Base-by-base conservation (phyloP, 2,329 filamentous ascomycete species). In the Tolypocladium album region DNA sequence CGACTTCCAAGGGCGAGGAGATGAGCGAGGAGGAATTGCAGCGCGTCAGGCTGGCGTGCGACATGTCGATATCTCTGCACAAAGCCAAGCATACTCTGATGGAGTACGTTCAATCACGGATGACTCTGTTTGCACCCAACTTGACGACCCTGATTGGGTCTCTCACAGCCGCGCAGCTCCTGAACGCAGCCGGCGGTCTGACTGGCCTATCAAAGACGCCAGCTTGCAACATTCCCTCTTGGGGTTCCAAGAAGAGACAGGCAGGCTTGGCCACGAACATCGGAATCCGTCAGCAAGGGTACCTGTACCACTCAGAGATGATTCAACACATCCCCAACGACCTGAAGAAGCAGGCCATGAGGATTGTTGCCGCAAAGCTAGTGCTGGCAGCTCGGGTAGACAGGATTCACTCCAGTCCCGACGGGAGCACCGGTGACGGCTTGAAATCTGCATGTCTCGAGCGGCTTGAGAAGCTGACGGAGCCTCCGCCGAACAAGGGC, bases 121-220 rank as follows among this genome's bases (percentile, higher is more conserved):
- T 99, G 90, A 94, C 89, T 66, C 81, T 96, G 40, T 97, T 97
- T 70, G 94, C 94, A 5, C 94, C 94, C 0, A 99, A 99, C 68
- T 76, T 97, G 59, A 96, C 94, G 0, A 87, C 86, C 1, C 83
- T 99, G 22, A 89, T 99, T 61, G 94, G 94, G 22, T 94, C 93
- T 0, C 81, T 96, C 22, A 97, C 93, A 3, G 93, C 94, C 9
- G 94, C 94, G 4, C 93, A 97, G 75, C 84, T 99, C n/a, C 88
- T 99, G 68, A 97, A 97, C 74, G 90, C 91, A 61, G 89, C 92
- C 0, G 94, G 94, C 63, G 94, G 94, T 11, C 78, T 99, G 39
- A 89, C 88, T 1, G 91, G 91, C 42, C 82, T 99, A 13, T 92
- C 91, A 47, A 96, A 96, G 72, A 94, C 92, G 3, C 94, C 94